Evolutionary conservation across 1,284 basidiomycete genomes (phyloP).

Genomic region (Trametes pubescens): DNA sequence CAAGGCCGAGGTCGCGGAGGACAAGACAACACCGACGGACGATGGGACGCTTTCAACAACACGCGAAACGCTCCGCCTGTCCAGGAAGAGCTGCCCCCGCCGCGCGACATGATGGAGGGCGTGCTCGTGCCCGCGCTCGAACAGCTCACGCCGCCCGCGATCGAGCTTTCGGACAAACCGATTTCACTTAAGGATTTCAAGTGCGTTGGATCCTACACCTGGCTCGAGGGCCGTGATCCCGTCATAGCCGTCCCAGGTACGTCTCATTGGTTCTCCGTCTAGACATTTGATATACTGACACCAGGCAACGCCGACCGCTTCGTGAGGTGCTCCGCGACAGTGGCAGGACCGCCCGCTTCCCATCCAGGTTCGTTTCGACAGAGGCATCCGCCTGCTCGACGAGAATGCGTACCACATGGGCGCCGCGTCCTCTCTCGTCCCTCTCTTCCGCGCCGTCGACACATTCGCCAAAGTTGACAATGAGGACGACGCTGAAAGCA

Average conservation of each 20-base stretch:
- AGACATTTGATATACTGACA: not conserved
- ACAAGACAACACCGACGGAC: not conserved
- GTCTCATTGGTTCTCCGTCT: not conserved
- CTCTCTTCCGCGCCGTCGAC: constrained; percentile 60
- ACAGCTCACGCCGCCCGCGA: constrained; percentile 13
- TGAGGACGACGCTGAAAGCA: not conserved
- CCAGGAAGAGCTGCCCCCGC: constrained; percentile 19
- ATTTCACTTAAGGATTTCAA: constrained; percentile 41
- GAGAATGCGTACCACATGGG: constrained; percentile 57
- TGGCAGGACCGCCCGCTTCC: constrained; percentile 57
- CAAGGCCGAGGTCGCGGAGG: not conserved
- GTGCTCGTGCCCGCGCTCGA: constrained; percentile 22
- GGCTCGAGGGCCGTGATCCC: constrained; percentile 49
- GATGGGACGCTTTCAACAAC: not conserved
- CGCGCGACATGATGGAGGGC: constrained; percentile 24
- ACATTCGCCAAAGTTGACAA: constrained; percentile 44
- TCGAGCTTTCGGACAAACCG: constrained; percentile 8
- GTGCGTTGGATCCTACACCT: constrained; percentile 62
- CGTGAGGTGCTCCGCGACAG: constrained; percentile 57
- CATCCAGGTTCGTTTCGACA: constrained; percentile 57
- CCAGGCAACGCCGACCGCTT: not conserved
- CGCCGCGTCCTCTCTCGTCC: constrained; percentile 49
- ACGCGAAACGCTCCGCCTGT: not conserved
- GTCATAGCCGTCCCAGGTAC: constrained; percentile 64
- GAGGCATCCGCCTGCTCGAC: constrained; percentile 52